These are phyloP conservation scores for Talaromyces funiculosus DNA, from an alignment of 2,329 filamentous ascomycete genomes.

Conservation along the genomic window DNA sequence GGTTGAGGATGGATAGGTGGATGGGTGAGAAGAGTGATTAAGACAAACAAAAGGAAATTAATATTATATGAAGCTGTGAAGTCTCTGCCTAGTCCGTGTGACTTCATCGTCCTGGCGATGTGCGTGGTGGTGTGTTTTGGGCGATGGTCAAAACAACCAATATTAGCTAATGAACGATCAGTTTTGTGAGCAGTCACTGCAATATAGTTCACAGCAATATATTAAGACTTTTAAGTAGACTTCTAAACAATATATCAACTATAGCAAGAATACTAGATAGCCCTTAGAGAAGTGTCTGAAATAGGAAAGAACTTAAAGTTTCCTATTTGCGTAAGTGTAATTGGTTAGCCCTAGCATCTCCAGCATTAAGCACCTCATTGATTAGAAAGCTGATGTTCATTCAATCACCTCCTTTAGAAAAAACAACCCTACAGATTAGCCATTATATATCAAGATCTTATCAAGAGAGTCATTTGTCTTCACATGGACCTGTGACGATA, in stretches of 20 bases:
- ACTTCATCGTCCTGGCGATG: constrained; percentile 7
- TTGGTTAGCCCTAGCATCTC: background rate
- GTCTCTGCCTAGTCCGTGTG: background rate
- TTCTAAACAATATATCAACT: too few relatives aligned
- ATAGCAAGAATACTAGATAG: background rate
- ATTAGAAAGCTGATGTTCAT: background rate
- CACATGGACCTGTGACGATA: background rate
- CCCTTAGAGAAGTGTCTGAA: background rate
- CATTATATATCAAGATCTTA: background rate
- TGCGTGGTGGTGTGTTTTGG: background rate
- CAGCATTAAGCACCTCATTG: background rate
- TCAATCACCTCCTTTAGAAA: background rate
- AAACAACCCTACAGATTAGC: background rate
- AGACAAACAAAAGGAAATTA: background rate
- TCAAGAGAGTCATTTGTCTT: background rate
- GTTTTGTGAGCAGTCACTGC: background rate
- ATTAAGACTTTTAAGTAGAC: too few relatives aligned
- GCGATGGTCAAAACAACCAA: background rate
- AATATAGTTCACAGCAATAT: background rate
- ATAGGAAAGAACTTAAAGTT: constrained; percentile 6
- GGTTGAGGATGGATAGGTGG: background rate
- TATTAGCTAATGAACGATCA: background rate
- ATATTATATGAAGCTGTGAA: background rate
- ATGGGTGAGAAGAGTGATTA: background rate
- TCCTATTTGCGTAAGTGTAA: constrained; percentile 11